Evolutionary conservation across 179 eudicot species (phyloP).

Genomic region (Spinacia oleracea): DNA sequence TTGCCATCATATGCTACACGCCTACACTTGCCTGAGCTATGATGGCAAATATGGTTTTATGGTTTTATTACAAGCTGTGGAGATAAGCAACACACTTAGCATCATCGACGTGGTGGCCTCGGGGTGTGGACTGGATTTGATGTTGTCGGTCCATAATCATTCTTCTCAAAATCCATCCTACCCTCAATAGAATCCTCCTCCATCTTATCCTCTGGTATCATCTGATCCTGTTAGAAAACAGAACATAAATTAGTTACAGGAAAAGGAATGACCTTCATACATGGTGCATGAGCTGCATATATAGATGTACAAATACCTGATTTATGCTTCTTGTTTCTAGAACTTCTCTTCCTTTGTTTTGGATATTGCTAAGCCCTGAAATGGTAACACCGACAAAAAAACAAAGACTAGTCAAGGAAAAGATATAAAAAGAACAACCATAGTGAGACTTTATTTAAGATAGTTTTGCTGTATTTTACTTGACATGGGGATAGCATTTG

Average conservation of each 20-base stretch:
- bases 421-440: neutral
- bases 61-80: slow-evolving; percentile 25
- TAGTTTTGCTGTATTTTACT: slow-evolving; percentile 27
- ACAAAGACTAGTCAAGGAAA: neutral
- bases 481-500: slow-evolving; percentile 38
- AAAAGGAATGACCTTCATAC: neutral
- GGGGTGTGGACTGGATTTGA: slow-evolving; percentile 62
- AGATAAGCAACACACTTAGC: slow-evolving; percentile 15
- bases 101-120: slow-evolving; percentile 42
- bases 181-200: slow-evolving; percentile 28
- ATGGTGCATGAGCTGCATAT: neutral
- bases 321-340: slow-evolving; percentile 17
- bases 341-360: slow-evolving; percentile 4
- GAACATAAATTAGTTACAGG: neutral
- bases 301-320: slow-evolving; percentile 25
- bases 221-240: slow-evolving; percentile 20
- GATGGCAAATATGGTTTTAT: no score
- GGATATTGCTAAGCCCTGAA: slow-evolving; percentile 37
- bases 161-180: slow-evolving; percentile 45
- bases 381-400: neutral
- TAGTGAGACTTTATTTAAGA: neutral
- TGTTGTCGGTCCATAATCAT: slow-evolving; percentile 44
- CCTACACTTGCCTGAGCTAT: neutral
- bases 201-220: slow-evolving; percentile 13
- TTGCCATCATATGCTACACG: neutral